Conservation (phyloP, 805 yeast species). For the Candida odintsovae region DNA sequence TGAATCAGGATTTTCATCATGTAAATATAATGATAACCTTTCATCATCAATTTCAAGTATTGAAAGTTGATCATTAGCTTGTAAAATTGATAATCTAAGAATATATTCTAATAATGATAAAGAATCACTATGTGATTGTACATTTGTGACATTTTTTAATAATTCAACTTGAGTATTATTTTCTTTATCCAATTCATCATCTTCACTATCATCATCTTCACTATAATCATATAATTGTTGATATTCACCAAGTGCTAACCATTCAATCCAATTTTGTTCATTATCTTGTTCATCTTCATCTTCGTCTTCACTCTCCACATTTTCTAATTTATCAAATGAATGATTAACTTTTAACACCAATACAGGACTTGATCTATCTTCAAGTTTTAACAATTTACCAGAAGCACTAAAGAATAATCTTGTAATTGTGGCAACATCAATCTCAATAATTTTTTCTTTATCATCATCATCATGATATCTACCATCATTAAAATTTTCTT, state of each 20-base stretch:
- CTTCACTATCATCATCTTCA: constrained; percentile 17
- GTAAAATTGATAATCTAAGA: constrained; percentile 52
- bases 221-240: constrained; percentile 23
- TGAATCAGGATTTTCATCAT: constrained; percentile 42
- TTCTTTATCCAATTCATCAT: constrained; percentile 9
- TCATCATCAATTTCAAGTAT: constrained; percentile 60
- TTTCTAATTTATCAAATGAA: constrained; percentile 13
- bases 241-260: constrained; percentile 48
- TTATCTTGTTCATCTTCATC: constrained; percentile 16
- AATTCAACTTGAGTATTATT: background rate
- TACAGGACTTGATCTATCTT: constrained; percentile 60
- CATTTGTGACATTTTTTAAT: background rate
- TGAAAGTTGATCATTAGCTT: constrained; percentile 50
- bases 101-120: constrained; percentile 36
- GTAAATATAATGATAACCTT: constrained; percentile 50
- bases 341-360: constrained; percentile 48
- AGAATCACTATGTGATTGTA: background rate
- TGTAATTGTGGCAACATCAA: constrained; percentile 37
- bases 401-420: constrained; percentile 65
- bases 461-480: constrained; percentile 61
- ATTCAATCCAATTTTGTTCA: constrained; percentile 26
- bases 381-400: constrained; percentile 57
- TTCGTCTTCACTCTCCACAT: constrained; percentile 10
- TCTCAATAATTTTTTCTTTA: constrained; percentile 30
- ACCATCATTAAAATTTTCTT: constrained; percentile 51